phyloP scores from a whole-genome alignment of 495 filamentous ascomycete genomes.

The Talaromyces adpressus region DNA sequence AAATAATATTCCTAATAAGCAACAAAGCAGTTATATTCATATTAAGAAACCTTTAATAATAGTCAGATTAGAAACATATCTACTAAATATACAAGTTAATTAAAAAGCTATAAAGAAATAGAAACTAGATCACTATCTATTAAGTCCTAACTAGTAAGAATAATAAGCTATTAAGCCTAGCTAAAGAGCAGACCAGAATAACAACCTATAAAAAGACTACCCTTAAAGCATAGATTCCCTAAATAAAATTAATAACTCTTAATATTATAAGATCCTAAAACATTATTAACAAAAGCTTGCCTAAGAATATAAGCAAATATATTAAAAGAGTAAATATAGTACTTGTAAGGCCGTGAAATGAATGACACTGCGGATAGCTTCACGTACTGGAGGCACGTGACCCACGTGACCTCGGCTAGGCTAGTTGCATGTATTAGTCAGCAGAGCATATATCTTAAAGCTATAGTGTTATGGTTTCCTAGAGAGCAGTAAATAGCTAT shows the following conservation, averaged over 20 bases:
- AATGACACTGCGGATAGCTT: too few species aligned
- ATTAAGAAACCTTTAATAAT: constrained; percentile 16
- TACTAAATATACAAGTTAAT: constrained; percentile 17
- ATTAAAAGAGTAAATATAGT: too few species aligned
- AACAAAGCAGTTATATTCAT: constrained; percentile 18
- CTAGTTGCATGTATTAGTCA: too few species aligned
- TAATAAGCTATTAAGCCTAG: constrained; percentile 18
- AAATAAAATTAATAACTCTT: constrained; percentile 12
- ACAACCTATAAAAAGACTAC: constrained; percentile 11
- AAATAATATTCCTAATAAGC: constrained; percentile 13
- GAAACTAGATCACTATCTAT: constrained; percentile 13
- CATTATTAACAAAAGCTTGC: neutral
- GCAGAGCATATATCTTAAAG: too few species aligned
- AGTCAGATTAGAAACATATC: constrained; percentile 16
- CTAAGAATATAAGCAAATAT: too few species aligned
- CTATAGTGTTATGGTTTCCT: too few species aligned
- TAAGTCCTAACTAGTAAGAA: constrained; percentile 14
- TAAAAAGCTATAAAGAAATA: constrained; percentile 13
- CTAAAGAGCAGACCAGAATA: constrained; percentile 19
- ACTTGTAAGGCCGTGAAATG: too few species aligned
- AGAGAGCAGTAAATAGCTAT: too few species aligned
- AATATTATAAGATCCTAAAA: neutral
- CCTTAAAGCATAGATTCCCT: constrained; percentile 9
- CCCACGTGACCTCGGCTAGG: too few species aligned
- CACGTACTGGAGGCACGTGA: too few species aligned